Percentiles rank a stretch among this genome's conserved stretches.
Conservation (phyloP, 31 red algal species). For the Odonthalia washingtoniensis region DNA sequence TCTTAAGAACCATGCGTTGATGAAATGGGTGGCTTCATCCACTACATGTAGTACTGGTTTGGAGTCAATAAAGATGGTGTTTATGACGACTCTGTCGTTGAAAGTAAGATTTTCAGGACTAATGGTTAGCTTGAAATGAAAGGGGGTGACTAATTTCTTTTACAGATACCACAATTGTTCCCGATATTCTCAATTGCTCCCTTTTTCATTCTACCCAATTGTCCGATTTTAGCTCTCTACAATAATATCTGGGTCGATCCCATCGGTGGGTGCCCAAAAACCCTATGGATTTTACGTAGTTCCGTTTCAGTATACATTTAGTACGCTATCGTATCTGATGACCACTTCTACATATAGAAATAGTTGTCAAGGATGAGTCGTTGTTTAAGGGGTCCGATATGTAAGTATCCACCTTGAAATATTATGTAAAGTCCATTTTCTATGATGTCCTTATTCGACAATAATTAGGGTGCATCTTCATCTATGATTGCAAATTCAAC, state of each 20-base stretch:
- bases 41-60: background rate
- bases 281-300: background rate
- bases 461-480: background rate
- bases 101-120: background rate
- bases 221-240: background rate
- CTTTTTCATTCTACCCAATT: background rate
- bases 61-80: background rate
- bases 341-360: constrained; percentile 29
- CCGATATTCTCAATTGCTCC: background rate
- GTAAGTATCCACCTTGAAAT: background rate
- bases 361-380: background rate
- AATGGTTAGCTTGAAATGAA: background rate
- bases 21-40: background rate
- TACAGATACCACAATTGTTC: background rate
- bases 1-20: background rate
- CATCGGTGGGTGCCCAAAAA: constrained; percentile 18
- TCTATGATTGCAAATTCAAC: constrained; percentile 14
- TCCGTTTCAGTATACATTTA: constrained; percentile 29
- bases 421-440: constrained; percentile 25
- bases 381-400: background rate
- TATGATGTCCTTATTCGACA: constrained; percentile 23
- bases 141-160: background rate
- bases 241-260: background rate
- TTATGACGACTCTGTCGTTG: background rate
- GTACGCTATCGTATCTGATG: background rate